Percentiles rank a stretch among this genome's conserved stretches.
phyloP scores from a whole-genome alignment of 768 basidiomycete genomes.

The Russula abietina region DNA sequence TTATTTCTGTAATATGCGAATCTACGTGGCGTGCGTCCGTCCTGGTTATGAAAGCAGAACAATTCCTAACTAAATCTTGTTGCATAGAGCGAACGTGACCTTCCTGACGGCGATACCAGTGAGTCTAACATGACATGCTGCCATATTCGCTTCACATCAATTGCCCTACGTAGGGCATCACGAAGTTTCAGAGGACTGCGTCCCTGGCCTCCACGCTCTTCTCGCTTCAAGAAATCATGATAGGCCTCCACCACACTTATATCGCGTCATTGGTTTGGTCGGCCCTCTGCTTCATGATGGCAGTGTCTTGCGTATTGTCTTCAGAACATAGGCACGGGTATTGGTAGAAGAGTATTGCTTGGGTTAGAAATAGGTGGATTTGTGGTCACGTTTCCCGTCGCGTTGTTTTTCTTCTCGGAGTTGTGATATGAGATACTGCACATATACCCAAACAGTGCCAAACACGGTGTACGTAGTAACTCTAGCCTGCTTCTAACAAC shows the following conservation, averaged over 20 bases:
- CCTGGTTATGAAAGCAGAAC: not conserved
- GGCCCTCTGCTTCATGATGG: constrained; percentile 6
- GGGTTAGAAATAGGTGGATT: constrained; percentile 5
- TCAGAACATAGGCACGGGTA: not conserved
- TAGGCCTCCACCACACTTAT: constrained; percentile 6
- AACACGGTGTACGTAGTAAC: not conserved
- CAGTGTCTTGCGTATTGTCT: constrained; percentile 7
- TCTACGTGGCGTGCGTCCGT: constrained; percentile 8
- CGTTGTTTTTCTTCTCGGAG: constrained; percentile 8
- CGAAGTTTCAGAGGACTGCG: constrained; percentile 12
- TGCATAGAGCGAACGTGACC: constrained; percentile 10
- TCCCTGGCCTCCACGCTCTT: not conserved
- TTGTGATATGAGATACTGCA: too few relatives aligned
- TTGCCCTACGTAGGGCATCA: not conserved
- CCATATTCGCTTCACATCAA: not conserved
- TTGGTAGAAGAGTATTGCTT: not conserved
- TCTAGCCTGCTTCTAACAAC: too few relatives aligned
- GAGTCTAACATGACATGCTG: not conserved
- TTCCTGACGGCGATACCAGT: constrained; percentile 8
- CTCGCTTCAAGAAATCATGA: constrained; percentile 7
- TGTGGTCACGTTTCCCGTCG: not conserved
- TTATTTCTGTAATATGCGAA: constrained; percentile 3
- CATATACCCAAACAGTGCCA: constrained; percentile 18
- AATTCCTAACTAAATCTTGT: not conserved
- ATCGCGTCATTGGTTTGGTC: constrained; percentile 15